phyloP scores from a whole-genome alignment of 1,139 yeast species.

The Candida sojae region DNA sequence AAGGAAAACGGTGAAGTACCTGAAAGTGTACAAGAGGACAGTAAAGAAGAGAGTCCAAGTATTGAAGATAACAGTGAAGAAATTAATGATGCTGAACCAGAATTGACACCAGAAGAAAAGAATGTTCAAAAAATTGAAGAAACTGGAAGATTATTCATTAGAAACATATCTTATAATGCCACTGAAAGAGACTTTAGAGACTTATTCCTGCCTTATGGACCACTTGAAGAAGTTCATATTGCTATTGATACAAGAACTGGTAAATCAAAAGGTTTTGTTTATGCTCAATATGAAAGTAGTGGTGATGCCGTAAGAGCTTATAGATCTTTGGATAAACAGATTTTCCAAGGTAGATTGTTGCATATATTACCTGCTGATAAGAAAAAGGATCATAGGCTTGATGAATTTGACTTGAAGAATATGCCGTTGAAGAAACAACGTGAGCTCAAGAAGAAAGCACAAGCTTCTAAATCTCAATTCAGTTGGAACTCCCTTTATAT shows the following conservation, averaged over 20 bases:
- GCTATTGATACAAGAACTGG: conserved; percentile 92
- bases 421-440: conserved; percentile 89
- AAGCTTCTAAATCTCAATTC: conserved; percentile 83
- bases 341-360: conserved; percentile 90
- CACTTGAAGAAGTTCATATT: conserved; percentile 78
- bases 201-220: conserved; percentile 59
- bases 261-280: conserved; percentile 90
- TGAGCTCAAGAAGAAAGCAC: conserved; percentile 79
- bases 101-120: conserved; percentile 38
- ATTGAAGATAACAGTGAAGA: conserved; percentile 18
- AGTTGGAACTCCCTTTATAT: conserved; percentile 94
- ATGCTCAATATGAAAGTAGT: conserved; percentile 66
- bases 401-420: conserved; percentile 87
- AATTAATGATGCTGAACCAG: conserved; percentile 18
- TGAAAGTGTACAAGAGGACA: conserved; percentile 19
- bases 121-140: conserved; percentile 52
- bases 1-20: conserved; percentile 45
- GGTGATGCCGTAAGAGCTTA: conserved; percentile 79
- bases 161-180: conserved; percentile 82
- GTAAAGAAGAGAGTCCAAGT: conserved; percentile 14
- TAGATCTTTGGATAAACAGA: conserved; percentile 74
- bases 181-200: conserved; percentile 75
- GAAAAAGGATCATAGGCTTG: conserved; percentile 76
- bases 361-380: conserved; percentile 87
- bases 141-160: conserved; percentile 83